Base-by-base conservation (phyloP, 2,329 filamentous ascomycete genomes). In the Microcyclosporella mali region DNA sequence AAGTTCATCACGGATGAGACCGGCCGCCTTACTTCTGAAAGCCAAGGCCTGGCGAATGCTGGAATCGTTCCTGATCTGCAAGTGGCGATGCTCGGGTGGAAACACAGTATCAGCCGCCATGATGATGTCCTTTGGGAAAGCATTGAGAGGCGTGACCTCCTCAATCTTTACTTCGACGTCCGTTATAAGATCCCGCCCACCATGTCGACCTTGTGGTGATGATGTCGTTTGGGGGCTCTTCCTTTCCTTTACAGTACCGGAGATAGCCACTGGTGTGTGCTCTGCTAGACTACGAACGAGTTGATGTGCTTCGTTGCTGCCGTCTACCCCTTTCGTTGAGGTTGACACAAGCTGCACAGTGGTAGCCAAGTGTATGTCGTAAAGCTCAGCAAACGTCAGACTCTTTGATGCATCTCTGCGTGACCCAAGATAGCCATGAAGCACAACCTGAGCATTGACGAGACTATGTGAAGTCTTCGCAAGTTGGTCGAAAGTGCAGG, bases 51-150 rank as follows among this genome's bases (percentile, higher is more conserved):
- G 67, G 16, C 79, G 77, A 3, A 95, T 70, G 15, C 75, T 67
- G 6, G 68, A 63, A 42, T 88, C 81, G 41, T 86, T 90, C 21
- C 89, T 81, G 33, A 98, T 74, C 56, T 97, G 88, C 14, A 95
- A 68, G 64, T 97, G 86, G 16, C 92, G 81, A 44, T 84, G 77
- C 37, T 85, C 77, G 0, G 82, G 78, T 0, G 84, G 75, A 57
- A 92, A 95, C 0, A 81, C 74, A 2, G 84, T 85, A 36, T 84
- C 81, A 12, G 80, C 70, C 2, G 83, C 85, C 49, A 94, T 79
- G 46, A 92, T 82, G 43, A 94, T 80, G 49, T 89, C 79, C 33
- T 77, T 77, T 0, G 85, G 79, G 41, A 94, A 87, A 0, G 75
- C 67, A 54, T 90, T 90, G 3, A 95, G 72, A 38, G 78, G 74